Percentiles rank a stretch among this genome's conserved stretches.
Evolutionary conservation across 2,329 filamentous ascomycete genomes (phyloP).

Genomic region (Daldinia eschscholtzii): DNA sequence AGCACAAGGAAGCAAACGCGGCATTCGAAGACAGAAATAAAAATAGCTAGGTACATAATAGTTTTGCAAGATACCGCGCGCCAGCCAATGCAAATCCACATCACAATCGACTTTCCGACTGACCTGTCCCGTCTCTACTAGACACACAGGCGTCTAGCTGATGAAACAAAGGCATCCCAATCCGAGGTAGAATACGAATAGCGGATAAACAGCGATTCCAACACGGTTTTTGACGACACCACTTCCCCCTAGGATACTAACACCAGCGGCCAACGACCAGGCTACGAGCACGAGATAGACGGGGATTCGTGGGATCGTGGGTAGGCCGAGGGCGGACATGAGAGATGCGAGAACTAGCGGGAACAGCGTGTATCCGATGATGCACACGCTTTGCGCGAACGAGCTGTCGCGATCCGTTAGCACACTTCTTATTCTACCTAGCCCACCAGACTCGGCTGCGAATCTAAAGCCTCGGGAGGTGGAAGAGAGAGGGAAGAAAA

Average conservation of each 20-base stretch:
- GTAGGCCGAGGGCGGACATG: conserved; percentile 84
- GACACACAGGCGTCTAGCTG: conserved; percentile 68
- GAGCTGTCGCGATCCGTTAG: conserved; percentile 70
- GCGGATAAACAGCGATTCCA: conserved; percentile 90
- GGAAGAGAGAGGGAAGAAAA: neutral
- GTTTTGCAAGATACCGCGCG: conserved; percentile 17
- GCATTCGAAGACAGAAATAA: neutral
- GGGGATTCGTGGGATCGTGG: conserved; percentile 85
- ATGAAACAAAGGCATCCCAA: conserved; percentile 97
- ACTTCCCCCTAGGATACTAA: conserved; percentile 95
- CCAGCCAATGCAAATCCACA: conserved; percentile 31
- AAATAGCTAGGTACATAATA: neutral
- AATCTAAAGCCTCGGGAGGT: neutral
- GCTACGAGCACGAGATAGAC: conserved; percentile 88
- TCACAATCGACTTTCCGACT: conserved; percentile 2
- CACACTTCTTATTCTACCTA: conserved; percentile 16
- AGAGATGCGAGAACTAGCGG: conserved; percentile 93
- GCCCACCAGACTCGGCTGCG: neutral
- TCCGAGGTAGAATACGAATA: conserved; percentile 95
- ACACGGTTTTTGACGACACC: conserved; percentile 96
- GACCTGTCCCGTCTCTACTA: conserved; percentile 2
- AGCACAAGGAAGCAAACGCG: conserved; percentile 30
- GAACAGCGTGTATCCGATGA: conserved; percentile 98
- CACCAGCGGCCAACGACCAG: conserved; percentile 94
- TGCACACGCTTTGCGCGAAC: conserved; percentile 96